Base-by-base conservation (phyloP, 139 green algal genomes). In the Closterium sp. region DNA sequence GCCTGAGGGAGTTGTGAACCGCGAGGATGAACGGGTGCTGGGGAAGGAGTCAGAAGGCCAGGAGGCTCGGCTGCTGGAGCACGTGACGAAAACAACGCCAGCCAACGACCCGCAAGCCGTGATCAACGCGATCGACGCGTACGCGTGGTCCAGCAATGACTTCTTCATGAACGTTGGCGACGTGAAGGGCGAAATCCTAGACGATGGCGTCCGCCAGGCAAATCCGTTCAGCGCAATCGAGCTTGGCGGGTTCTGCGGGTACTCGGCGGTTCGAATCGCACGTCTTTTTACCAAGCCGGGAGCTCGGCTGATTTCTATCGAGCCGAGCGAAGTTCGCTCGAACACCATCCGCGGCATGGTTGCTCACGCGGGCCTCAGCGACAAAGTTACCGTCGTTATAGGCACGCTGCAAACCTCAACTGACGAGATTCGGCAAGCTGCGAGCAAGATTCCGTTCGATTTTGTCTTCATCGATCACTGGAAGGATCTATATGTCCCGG, bases 401-500 rank as follows among this genome's bases (percentile, higher is more conserved):
- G 88, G 88, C 21, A 85, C 88, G 21, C 11, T 89, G 29, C 86
- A 89, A 29, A 50, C 29, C 29, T 34, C 86, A 38, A 42, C 31
- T 24, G 86, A 89, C 13, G 86, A 89, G 9, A 42, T 42, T 34
- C 30, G 29, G 31, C 30, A 89, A 31, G 31, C n/a, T 42, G 29
- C 29, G 29, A 42, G 86, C 30, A 42, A 50, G 29, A 24, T 85
- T 31, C 88, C 31, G 11, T 85, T 90, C 70, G 88, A 90, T 31
- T 42, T 92, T 0, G 29, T 92, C 79, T 92, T 92, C 27, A 30
- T 92, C 13, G 90, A 92, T 34, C 90, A 92, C 30, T 22, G 31
- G 28, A 92, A 92, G 31, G 10, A 29, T 1, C 32, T 88, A 5
- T 92, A 92, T 30, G 31, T 92, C 7, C n/a, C 28, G 1, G 90